phyloP scores from a whole-genome alignment of 2,329 filamentous ascomycete species.

The Exophiala sideris region DNA sequence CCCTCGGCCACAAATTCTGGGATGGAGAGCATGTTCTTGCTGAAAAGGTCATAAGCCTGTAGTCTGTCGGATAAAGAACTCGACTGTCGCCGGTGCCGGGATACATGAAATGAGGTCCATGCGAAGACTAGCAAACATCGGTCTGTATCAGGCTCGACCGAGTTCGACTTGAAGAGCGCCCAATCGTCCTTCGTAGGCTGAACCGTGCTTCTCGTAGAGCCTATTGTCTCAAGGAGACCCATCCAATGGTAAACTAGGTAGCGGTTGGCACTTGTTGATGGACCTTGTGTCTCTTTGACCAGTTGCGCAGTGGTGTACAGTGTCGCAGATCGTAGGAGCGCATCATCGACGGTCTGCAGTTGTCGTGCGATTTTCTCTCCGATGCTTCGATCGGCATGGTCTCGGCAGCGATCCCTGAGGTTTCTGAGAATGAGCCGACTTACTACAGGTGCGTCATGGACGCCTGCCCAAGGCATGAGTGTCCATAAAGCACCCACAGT shows the following conservation, averaged over 20 bases:
- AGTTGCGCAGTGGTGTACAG: conserved; percentile 10
- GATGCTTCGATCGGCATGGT: not conserved
- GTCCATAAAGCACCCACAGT: not conserved
- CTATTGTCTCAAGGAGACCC: conserved; percentile 5
- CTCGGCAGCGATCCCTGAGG: conserved; percentile 1
- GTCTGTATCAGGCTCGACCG: not conserved
- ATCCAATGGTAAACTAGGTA: conserved; percentile 16
- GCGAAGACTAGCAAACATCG: conserved; percentile 14
- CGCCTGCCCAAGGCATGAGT: conserved; percentile 10
- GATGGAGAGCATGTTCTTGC: not conserved
- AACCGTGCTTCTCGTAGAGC: not conserved
- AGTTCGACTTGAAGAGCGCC: not conserved
- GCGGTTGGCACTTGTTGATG: conserved; percentile 2
- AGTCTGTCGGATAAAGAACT: not conserved
- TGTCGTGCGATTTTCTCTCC: conserved; percentile 6
- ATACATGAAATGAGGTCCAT: conserved; percentile 13
- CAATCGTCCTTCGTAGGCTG: conserved; percentile 5
- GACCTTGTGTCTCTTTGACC: not conserved
- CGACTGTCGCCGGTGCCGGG: not conserved
- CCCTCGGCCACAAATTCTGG: not conserved
- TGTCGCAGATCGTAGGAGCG: not conserved
- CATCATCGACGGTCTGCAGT: not conserved
- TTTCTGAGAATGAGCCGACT: conserved; percentile 3
- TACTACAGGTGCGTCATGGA: conserved; percentile 4
- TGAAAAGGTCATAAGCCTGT: conserved; percentile 4